A percentile compares a stretch with the other conserved stretches of the same genome.
These are phyloP conservation scores for Tetrapisispora phaffii DNA, from an alignment of 805 yeast species.

Conservation along the genomic window DNA sequence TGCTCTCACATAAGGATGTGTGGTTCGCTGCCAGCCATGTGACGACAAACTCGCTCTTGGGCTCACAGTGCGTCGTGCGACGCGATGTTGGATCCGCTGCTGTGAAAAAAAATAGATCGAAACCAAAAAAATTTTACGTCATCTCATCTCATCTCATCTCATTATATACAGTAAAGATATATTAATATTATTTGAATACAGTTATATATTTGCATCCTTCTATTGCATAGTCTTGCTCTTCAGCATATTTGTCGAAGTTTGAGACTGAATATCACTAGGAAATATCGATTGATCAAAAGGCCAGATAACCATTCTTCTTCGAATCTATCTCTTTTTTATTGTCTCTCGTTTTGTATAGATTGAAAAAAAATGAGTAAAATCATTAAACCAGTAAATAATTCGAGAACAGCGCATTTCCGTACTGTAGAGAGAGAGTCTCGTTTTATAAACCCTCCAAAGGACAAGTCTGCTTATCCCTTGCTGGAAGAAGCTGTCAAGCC, in stretches of 20 bases:
- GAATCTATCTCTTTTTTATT: neutral
- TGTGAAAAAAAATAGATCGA: neutral
- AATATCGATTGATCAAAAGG: too few species aligned
- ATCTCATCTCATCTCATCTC: conserved; percentile 11
- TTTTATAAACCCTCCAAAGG: conserved; percentile 83
- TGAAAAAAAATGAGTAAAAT: conserved; percentile 23
- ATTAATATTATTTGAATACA: too few species aligned
- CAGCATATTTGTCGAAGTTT: too few species aligned
- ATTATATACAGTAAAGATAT: too few species aligned
- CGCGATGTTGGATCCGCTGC: neutral
- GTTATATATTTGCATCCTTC: neutral
- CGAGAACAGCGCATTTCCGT: conserved; percentile 37
- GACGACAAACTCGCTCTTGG: too few species aligned
- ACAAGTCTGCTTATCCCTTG: conserved; percentile 70
- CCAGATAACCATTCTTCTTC: neutral
- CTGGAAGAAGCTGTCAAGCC: conserved; percentile 87
- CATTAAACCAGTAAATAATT: conserved; percentile 19
- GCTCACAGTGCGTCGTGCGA: neutral
- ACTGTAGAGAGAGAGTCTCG: conserved; percentile 84
- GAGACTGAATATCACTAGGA: neutral
- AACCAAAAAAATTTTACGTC: conserved; percentile 1
- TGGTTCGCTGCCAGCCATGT: too few species aligned
- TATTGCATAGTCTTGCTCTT: too few species aligned
- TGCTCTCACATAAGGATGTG: too few species aligned
- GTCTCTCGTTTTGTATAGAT: neutral